Evolutionary conservation across 2,329 filamentous ascomycete species (phyloP), one percentile per base, ranked within the genome.

Genomic region (Penicillium sclerotiorum): DNA sequence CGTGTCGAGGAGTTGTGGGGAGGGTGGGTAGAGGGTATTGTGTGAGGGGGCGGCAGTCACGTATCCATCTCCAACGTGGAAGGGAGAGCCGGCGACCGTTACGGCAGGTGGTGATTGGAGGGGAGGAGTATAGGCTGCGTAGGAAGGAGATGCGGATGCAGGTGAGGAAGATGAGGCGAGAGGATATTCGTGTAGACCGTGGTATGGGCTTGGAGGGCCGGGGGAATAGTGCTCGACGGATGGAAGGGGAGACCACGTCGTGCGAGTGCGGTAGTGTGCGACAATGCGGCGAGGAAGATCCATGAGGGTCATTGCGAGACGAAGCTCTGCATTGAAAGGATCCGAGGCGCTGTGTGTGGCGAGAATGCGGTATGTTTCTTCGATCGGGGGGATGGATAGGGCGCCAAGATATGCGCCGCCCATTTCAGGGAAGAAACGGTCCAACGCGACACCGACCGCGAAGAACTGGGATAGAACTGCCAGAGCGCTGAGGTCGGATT

Each of bases 391-490:
- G 38, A 95, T 81, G 13, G 89, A 87, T 58, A 96, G 79, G 59
- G 86, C 88, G 40, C 88, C 89, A 61, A 93, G 91, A 71, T 96
- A 96, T 41, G 90, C 87, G 17, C 90, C 87, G 39, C 91, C 92
- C 59, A 96, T 87, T 68, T 95, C 90, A 2, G 92, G 91, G 69
- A 95, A 96, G 53, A 96, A 81, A 13, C 90, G 89, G 73, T 96
- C 92, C 73, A 97, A 83, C 32, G 90, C 84, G 52, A 97, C 79
- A 3, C 90, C 91, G 15, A 91, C 85, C 0, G 90, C 92, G 74
- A 96, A 97, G 70, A 96, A 90, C 67, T 97, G 89, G 9, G 91
- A 89, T 47, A 97, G 85, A 55, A 95, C 86, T 45, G 95, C 80
- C 58, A 96, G 79, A 1, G 90, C 87, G 52, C 84, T 89, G 20